phyloP scores from a whole-genome alignment of 345 rosid species.

The Leavenworthia alabamica region DNA sequence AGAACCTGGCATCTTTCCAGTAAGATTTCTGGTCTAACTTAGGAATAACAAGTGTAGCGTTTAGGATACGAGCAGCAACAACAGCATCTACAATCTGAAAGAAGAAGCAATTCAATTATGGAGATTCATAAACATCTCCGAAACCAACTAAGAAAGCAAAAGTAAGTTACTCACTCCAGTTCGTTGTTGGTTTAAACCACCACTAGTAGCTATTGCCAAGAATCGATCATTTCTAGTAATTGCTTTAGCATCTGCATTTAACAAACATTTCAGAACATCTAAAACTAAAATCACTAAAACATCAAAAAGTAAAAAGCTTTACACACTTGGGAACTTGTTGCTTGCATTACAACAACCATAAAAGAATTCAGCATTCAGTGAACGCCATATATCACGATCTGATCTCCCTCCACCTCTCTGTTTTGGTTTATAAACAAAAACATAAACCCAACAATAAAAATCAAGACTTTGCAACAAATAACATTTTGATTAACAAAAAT shows the following conservation, averaged over 20 bases:
- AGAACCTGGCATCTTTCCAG: slow-evolving; percentile 96
- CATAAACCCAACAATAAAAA: slow-evolving; percentile 6
- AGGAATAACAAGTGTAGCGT: slow-evolving; percentile 95
- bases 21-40: slow-evolving; percentile 93
- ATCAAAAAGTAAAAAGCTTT: background rate
- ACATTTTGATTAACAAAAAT: background rate
- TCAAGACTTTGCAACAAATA: slow-evolving; percentile 8
- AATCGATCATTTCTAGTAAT: slow-evolving; percentile 50
- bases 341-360: slow-evolving; percentile 72
- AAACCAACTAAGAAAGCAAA: background rate
- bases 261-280: background rate
- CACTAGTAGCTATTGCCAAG: slow-evolving; percentile 76
- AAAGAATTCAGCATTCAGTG: slow-evolving; percentile 47
- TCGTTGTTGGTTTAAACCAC: slow-evolving; percentile 93
- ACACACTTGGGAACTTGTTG: slow-evolving; percentile 55
- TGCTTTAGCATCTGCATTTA: slow-evolving; percentile 47
- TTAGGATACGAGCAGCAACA: slow-evolving; percentile 93
- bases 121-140: background rate
- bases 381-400: slow-evolving; percentile 76
- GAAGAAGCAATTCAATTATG: background rate
- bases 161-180: slow-evolving; percentile 66
- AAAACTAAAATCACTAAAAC: background rate
- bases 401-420: slow-evolving; percentile 61
- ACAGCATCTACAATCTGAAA: slow-evolving; percentile 93
- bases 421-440: slow-evolving; percentile 16